A percentile compares a stretch with the other conserved stretches of the same genome.
These are phyloP conservation scores for Candida saitoana DNA, from an alignment of 805 yeast genomes.

Conservation along the genomic window DNA sequence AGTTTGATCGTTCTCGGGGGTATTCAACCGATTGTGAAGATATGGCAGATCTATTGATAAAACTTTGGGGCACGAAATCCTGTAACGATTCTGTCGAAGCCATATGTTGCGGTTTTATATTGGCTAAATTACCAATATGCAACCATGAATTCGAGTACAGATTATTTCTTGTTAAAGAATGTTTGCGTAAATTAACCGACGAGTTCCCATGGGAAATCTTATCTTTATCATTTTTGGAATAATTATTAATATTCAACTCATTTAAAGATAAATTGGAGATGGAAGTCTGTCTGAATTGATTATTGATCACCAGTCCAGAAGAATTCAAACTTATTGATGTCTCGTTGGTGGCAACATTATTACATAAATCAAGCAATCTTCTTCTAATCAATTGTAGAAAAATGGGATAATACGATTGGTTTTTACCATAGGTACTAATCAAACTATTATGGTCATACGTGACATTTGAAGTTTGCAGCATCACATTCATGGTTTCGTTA, in stretches of 20 bases:
- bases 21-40: slow-evolving; percentile 6
- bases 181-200: slow-evolving; percentile 37
- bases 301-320: slow-evolving; percentile 4
- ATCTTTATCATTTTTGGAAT: slow-evolving; percentile 4
- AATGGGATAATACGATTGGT: slow-evolving; percentile 32
- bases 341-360: slow-evolving; percentile 7
- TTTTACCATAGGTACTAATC: slow-evolving; percentile 29
- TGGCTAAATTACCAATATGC: slow-evolving; percentile 41
- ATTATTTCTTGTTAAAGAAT: slow-evolving; percentile 41
- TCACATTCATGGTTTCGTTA: slow-evolving; percentile 32
- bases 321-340: slow-evolving; percentile 22
- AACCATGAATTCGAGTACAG: slow-evolving; percentile 37
- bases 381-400: slow-evolving; percentile 39
- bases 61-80: slow-evolving; percentile 41
- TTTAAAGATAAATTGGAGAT: slow-evolving; percentile 39
- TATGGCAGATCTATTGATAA: slow-evolving; percentile 28
- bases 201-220: slow-evolving; percentile 18
- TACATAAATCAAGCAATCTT: slow-evolving; percentile 38
- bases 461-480: slow-evolving; percentile 20
- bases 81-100: slow-evolving; percentile 40
- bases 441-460: slow-evolving; percentile 32
- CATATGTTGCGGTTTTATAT: slow-evolving; percentile 22
- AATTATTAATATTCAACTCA: slow-evolving; percentile 34
- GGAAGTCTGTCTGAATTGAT: slow-evolving; percentile 28
- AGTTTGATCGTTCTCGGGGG: slow-evolving; percentile 7